phyloP scores from a whole-genome alignment of 176 grass and related monocot species.

The Echinochloa phyllopogon region DNA sequence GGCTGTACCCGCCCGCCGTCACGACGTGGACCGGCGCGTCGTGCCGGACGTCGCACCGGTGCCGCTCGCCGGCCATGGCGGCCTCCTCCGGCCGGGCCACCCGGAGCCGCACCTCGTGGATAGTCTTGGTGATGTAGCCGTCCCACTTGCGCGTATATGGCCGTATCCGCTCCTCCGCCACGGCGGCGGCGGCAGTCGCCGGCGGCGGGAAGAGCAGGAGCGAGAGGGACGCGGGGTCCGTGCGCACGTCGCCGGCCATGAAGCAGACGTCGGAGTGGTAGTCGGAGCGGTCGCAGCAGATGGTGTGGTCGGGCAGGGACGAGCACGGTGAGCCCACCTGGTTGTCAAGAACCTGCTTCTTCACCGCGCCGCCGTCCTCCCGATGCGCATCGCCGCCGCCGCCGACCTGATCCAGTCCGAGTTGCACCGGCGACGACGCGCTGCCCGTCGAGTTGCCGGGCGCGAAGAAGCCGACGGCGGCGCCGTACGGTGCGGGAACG shows the following conservation, averaged over 20 bases:
- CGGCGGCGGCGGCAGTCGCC: too few species aligned
- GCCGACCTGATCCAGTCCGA: background rate
- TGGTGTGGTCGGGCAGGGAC: slow-evolving; percentile 33
- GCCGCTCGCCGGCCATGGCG: background rate
- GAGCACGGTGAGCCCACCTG: slow-evolving; percentile 56
- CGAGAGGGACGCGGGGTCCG: slow-evolving; percentile 51
- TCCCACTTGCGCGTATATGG: slow-evolving; percentile 95
- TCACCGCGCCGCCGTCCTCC: background rate
- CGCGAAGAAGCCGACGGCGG: slow-evolving; percentile 9
- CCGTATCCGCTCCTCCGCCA: slow-evolving; percentile 51
- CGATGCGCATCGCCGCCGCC: background rate
- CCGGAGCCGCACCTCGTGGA: slow-evolving; percentile 62
- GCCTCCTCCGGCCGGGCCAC: background rate
- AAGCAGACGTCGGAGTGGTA: slow-evolving; percentile 82
- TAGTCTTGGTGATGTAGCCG: slow-evolving; percentile 39
- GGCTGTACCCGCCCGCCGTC: slow-evolving; percentile 71
- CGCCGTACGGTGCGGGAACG: background rate
- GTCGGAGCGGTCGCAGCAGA: slow-evolving; percentile 76
- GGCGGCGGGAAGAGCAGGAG: slow-evolving; percentile 37
- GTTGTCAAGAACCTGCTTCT: slow-evolving; percentile 38
- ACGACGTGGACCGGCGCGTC: slow-evolving; percentile 61
- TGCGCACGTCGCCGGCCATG: slow-evolving; percentile 77
- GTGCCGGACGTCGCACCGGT: slow-evolving; percentile 67
- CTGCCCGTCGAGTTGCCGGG: too few species aligned
- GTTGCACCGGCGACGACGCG: background rate